Base-by-base conservation (phyloP, 176 grass and related monocot genomes). In the Dactylis glomerata region DNA sequence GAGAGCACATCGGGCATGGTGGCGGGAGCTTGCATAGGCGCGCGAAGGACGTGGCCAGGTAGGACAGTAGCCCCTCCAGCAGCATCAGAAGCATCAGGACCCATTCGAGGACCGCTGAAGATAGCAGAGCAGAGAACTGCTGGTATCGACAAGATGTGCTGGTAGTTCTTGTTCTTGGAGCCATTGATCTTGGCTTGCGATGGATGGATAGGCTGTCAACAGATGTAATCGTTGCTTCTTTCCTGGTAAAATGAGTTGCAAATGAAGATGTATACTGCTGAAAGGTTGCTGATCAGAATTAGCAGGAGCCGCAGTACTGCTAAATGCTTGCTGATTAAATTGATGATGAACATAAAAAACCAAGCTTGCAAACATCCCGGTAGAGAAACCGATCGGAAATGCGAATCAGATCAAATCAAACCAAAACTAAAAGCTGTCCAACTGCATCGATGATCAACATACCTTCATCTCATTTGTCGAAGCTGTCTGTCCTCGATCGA, bases 1-100 rank as follows among this genome's bases (percentile, higher is more conserved):
- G 86, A 14, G 89, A 88, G 87, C 93, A 98, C 41, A 93, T 56
- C 33, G 92, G 78, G 24, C 96, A 98, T 30, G 96, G 96, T 0
- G 83, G 74, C 37, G 83, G 86, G 71, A 98, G 83, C 28, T 93
- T 95, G 83, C 89, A 95, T 52, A 91, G 52, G 0, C 70, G 87
- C 1, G 91, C 85, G 71, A 98, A 95, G 75, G 83, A 66, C 16
- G 87, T 92, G 14, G 69, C 87, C 8, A 94, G 52, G 37, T 86
- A 90, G 6, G 96, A 93, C 45, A 92, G 77, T 44, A 83, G 46
- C 3, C 92, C 91, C 68, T 90, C 89, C 27, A 93, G 23, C 32
- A 95, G 87, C 59, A 98, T 61, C 45, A 98, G 70, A 23, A 95
- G 72, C 78, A 98, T 90, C 61, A 95, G 70, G 14, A 85, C 34